Evolutionary conservation across 306 rosid genomes (phyloP).

Genomic region (Cicer cuneatum): DNA sequence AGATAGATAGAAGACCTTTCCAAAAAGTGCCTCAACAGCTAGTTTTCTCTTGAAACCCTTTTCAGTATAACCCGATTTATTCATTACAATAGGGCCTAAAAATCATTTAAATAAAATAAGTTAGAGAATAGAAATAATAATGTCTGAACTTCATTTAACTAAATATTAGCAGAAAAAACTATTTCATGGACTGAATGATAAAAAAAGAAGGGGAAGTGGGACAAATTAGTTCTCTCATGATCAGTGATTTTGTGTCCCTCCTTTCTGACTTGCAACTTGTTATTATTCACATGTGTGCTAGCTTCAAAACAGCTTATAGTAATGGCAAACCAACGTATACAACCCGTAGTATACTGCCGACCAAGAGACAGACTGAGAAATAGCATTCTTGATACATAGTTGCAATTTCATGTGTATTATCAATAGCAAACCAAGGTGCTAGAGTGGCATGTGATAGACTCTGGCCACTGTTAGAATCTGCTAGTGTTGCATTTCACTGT

Average conservation of each 20-base stretch:
- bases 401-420: background rate
- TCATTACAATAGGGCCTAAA: conserved; percentile 93
- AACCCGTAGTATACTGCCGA: background rate
- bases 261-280: conserved; percentile 26
- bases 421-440: background rate
- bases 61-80: conserved; percentile 84
- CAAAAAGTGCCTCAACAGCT: conserved; percentile 89
- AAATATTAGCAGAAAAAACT: conserved; percentile 16
- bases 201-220: conserved; percentile 2
- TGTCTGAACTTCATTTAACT: conserved; percentile 29
- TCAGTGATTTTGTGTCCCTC: background rate
- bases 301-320: background rate
- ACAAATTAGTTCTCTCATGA: conserved; percentile 30
- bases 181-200: conserved; percentile 1
- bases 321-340: background rate
- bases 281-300: background rate
- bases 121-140: conserved; percentile 35
- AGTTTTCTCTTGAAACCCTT: conserved; percentile 96
- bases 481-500: background rate
- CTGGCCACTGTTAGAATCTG: background rate
- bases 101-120: conserved; percentile 42
- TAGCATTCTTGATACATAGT: background rate
- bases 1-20: conserved; percentile 90
- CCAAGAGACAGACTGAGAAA: background rate
- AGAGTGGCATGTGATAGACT: background rate